These are phyloP conservation scores for Chlorokybus atmophyticus DNA, from an alignment of 139 green algal genomes.

Conservation along the genomic window DNA sequence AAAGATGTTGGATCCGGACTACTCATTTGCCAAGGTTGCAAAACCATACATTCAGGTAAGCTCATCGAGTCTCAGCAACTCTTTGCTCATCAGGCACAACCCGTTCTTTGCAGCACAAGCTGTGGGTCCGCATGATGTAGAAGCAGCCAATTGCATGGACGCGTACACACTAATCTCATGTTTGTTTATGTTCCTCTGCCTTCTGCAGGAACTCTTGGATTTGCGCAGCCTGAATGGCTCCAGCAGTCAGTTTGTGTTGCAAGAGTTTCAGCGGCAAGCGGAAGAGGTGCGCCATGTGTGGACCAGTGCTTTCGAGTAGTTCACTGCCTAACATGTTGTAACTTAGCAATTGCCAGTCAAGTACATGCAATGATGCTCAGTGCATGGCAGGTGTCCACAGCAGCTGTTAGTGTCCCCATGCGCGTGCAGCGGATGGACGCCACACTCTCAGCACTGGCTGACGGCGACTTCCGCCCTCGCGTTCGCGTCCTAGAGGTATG, in stretches of 20 bases:
- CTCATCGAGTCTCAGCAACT: too few relatives aligned
- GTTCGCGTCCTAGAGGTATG: constrained; percentile 51
- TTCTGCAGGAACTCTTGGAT: constrained; percentile 25
- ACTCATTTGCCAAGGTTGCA: constrained; percentile 92
- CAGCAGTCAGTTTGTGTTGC: constrained; percentile 15
- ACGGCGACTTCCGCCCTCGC: constrained; percentile 86
- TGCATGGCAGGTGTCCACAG: constrained; percentile 14
- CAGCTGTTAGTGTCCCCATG: constrained; percentile 6
- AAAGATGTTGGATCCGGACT: constrained; percentile 76
- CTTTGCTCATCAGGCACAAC: too few relatives aligned
- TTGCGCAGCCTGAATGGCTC: constrained; percentile 9
- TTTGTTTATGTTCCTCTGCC: not conserved
- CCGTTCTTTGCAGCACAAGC: too few relatives aligned
- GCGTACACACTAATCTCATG: not conserved
- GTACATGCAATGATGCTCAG: too few relatives aligned
- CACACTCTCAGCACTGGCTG: constrained; percentile 34
- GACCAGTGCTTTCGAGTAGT: too few relatives aligned
- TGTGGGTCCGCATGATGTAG: too few relatives aligned
- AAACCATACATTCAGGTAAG: constrained; percentile 71
- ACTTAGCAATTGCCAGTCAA: too few relatives aligned
- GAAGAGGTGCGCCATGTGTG: constrained; percentile 13
- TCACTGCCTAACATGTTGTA: too few relatives aligned
- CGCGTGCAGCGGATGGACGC: constrained; percentile 19
- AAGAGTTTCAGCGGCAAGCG: constrained; percentile 21
- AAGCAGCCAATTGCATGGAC: not conserved